Base-by-base conservation (phyloP, 169 alveolate species). In the Cryptosporidium andersoni region DNA sequence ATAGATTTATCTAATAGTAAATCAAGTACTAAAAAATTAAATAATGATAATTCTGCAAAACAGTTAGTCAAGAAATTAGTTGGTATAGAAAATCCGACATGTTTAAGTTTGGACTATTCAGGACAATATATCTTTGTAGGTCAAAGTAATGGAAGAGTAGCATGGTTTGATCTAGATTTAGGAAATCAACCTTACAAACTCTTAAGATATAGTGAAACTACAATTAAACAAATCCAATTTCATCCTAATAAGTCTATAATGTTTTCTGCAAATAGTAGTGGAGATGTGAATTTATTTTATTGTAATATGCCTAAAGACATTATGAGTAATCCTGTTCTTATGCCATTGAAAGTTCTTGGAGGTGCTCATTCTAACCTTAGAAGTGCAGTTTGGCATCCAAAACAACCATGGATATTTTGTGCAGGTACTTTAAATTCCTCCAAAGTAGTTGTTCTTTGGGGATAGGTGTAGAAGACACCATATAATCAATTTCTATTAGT, bases 101-200 rank as follows among this genome's bases (percentile, higher is more conserved):
- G 90, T 51, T 89, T 95, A 14, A 80, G 92, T 34, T 45, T 94
- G 16, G 96, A 95, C 81, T 93, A 93, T 42, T 81, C 93, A 52
- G 98, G 98, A 65, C 94, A 92, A 56, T 92, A 95, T 82, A 81
- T 94, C 49, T 89, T 95, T 34, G 93, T 92, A 2, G 98, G 97
- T 47, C 92, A 94, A 63, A 91, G 92, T 67, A 95, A 93, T 89
- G 91, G 94, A 42, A 94, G 94, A 81, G 90, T 95, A 2, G 90
- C 91, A 43, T 95, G 97, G 96, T 95, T 91, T 80, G 97, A 95
- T 67, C 81, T 93, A 47, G 98, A 95, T 65, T 89, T 94, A 85
- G 92, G 95, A 7, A 88, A 92, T 56, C 82, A 92, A 12, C 97
- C 97, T 9, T 95, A 88, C 66, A 94, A 93, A 81, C 89, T 90